Evolutionary conservation across 495 filamentous ascomycete genomes (phyloP).

Genomic region (Acidiella bohemica): DNA sequence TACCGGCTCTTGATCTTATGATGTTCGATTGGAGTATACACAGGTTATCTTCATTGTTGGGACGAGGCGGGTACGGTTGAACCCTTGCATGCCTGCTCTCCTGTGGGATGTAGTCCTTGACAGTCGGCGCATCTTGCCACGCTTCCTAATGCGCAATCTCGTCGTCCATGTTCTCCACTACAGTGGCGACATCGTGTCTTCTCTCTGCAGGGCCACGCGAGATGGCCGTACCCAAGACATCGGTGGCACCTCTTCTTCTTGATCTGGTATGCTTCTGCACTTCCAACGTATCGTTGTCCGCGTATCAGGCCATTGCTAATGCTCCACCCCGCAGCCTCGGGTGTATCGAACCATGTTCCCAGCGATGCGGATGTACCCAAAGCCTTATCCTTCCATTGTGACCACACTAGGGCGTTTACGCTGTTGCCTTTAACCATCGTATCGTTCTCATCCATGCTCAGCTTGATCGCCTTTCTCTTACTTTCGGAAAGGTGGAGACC

Average conservation of each 20-base stretch:
- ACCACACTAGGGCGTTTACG: neutral
- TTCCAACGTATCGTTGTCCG: neutral
- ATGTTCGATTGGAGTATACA: neutral
- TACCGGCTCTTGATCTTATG: neutral
- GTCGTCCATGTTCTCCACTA: neutral
- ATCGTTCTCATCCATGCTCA: neutral
- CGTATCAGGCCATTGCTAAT: neutral
- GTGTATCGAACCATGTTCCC: neutral
- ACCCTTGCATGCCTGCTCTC: neutral
- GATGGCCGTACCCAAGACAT: constrained; percentile 1
- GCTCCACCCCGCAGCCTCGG: neutral
- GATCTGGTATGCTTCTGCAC: constrained; percentile 1
- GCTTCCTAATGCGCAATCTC: neutral
- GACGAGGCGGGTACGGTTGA: neutral
- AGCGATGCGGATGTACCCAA: neutral
- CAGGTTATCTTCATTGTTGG: neutral
- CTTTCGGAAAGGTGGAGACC: neutral
- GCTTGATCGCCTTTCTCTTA: neutral
- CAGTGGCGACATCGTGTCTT: constrained; percentile 1
- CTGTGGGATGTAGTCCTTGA: neutral
- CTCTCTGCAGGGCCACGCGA: neutral
- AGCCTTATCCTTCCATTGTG: neutral
- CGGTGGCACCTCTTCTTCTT: neutral
- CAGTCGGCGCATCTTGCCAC: neutral
- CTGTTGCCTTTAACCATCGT: neutral